Base-by-base conservation (phyloP, 306 rosid genomes). In the Cucurbita moschata region DNA sequence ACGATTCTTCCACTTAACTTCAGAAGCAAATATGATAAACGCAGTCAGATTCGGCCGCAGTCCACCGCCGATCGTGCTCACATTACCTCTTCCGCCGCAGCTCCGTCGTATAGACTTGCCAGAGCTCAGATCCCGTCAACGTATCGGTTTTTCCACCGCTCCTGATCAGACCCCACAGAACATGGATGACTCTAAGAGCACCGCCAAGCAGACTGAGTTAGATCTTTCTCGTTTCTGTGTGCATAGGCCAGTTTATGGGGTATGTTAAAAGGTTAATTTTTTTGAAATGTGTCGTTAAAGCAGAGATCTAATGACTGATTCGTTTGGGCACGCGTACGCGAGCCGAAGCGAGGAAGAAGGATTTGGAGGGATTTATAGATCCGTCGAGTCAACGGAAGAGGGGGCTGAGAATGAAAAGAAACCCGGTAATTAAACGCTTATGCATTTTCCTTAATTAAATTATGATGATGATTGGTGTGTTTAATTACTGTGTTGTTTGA, bases 261-360 rank as follows among this genome's bases (percentile, higher is more conserved):
- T 1, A 30, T 30, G 35, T 30, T 30, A 3, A 30, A 30, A 30
- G 53, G 15, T 47, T 11, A 10, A 11, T 49, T 40, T 7, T 11
- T 2, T 3, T 49, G 16, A 49, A 14, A 50, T 50, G 21, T 52
- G 56, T 43, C 0, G 56, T 43, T 0, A 57, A 60, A 78, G 18
- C 16, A 94, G 98, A 78, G 90, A 89, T 64, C 79, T 77, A 87
- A 90, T 93, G 94, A 86, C 89, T 46, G 85, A 86, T 80, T 85
- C 97, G 7, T 90, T 87, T 69, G 98, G 98, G 43, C 90, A 89
- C 70, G 98, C 90, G 42, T 94, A 90, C 38, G 83, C 97, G 19
- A 82, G 89, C 3, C 84, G 98, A 56, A 79, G 82, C 3, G 92
- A 86, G 73, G 98, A 90, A 54, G 97, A 94, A 86, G 98, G 98